Base-by-base conservation (phyloP, 2,329 filamentous ascomycete genomes). In the Penicillium sp. region DNA sequence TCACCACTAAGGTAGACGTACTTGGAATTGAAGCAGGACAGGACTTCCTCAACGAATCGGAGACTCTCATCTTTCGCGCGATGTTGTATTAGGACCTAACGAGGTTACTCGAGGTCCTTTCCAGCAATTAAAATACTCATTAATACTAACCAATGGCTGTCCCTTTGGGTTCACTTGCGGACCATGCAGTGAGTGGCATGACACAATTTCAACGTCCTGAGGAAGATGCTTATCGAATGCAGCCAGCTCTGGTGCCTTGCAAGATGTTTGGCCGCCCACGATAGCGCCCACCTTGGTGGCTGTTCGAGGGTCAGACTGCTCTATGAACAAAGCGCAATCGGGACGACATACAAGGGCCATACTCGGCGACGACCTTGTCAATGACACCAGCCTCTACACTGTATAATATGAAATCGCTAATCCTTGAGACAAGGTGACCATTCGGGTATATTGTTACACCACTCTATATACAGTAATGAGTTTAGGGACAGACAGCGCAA, bases 341-440 rank as follows among this genome's bases (percentile, higher is more conserved):
- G 53, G 44, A 47, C 60, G 49, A 79, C 90, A 83, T 92, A 97
- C 93, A 97, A 71, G 94, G 94, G 67, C 93, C 95, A 78, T 92
- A 99, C 72, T 90, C 84, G 66, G 90, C 90, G 72, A 97, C 95
- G 71, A 97, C 91, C 69, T 85, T 86, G 75, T 92, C 91, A 78
- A 99, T 96, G 68, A 90, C 87, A 71, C 93, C 92, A 65, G 95
- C 95, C 80, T 98, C 94, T 78, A 99, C 95, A 79, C 91, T 96
- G 85, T 99, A 99, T 76, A 99, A 93, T 81, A 97, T 97, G 79
- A 93, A 98, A 85, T 98, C 94, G 89, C 93, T 97, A 79, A 90
- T 89, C 81, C 95, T 89, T 71, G 95, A 97, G 71, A 99, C 95
- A 77, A 94, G 86, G 82, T 98, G 93, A 71, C 96, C 96, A 86